Evolutionary conservation across 768 basidiomycete species (phyloP).

Genomic region (Chalciporus pseudorubinellus): DNA sequence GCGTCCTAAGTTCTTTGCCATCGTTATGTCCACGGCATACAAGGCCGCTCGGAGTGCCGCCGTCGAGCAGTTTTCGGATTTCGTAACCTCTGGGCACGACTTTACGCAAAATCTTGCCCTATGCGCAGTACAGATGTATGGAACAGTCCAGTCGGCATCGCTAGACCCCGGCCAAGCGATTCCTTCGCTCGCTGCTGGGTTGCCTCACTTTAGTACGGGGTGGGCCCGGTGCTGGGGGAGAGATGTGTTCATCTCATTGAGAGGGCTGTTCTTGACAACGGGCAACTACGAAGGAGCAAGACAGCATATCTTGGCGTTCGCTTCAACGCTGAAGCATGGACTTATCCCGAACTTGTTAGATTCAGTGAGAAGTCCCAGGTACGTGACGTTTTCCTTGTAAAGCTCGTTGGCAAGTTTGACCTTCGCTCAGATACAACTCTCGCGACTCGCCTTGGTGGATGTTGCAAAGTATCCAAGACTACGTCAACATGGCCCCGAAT

Average conservation of each 20-base stretch:
- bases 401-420: not conserved
- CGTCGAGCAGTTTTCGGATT: constrained; percentile 86
- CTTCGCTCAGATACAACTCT: constrained; percentile 73
- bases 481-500: constrained; percentile 78
- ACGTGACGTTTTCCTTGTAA: constrained; percentile 17
- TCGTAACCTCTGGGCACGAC: constrained; percentile 77
- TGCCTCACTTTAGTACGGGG: constrained; percentile 88
- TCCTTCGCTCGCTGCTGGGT: constrained; percentile 88
- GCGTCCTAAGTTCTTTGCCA: constrained; percentile 94
- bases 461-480: constrained; percentile 97
- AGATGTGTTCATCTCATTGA: constrained; percentile 89
- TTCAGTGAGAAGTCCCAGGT: constrained; percentile 82
- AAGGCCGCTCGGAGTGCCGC: constrained; percentile 83
- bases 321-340: constrained; percentile 91
- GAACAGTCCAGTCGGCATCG: constrained; percentile 86
- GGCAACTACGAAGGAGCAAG: constrained; percentile 85
- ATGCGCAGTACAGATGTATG: constrained; percentile 87
- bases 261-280: constrained; percentile 91
- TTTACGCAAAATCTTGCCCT: constrained; percentile 92
- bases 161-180: constrained; percentile 68
- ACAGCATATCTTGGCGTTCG: constrained; percentile 89
- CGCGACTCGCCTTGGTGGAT: constrained; percentile 99
- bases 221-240: constrained; percentile 99
- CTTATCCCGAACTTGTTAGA: constrained; percentile 95
- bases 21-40: constrained; percentile 88